Conservation (phyloP, 805 yeast genomes). For the Barnettozyma sp. region DNA sequence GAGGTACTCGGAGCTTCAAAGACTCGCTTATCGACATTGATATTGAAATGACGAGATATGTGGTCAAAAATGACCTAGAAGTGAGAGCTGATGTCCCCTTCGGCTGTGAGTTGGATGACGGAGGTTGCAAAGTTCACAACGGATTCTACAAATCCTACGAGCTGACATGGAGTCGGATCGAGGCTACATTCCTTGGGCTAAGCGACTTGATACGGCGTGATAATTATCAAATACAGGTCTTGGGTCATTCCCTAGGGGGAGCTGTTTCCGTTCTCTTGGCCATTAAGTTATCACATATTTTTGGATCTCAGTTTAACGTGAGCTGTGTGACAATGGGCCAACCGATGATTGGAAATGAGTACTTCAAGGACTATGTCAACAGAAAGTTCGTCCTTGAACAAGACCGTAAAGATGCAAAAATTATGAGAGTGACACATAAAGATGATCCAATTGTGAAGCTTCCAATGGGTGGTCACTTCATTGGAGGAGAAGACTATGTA, state of each 20-base stretch:
- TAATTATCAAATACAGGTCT: slow-evolving; percentile 12
- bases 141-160: slow-evolving; percentile 17
- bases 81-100: not conserved
- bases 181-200: slow-evolving; percentile 3
- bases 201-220: slow-evolving; percentile 2
- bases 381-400: slow-evolving; percentile 5
- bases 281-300: slow-evolving; percentile 2
- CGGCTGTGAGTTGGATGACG: slow-evolving; percentile 1
- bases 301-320: not conserved
- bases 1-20: slow-evolving; percentile 25
- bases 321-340: slow-evolving; percentile 23
- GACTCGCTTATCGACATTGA: slow-evolving; percentile 22
- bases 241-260: slow-evolving; percentile 27
- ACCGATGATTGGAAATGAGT: slow-evolving; percentile 22
- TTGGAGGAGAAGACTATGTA: slow-evolving; percentile 13
- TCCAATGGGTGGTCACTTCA: slow-evolving; percentile 17
- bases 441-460: slow-evolving; percentile 24
- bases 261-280: slow-evolving; percentile 19
- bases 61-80: not conserved
- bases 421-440: slow-evolving; percentile 21
- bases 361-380: slow-evolving; percentile 15
- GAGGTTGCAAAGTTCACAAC: slow-evolving; percentile 19
- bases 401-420: slow-evolving; percentile 3
- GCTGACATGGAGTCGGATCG: slow-evolving; percentile 7
- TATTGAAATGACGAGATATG: slow-evolving; percentile 20